These are phyloP conservation scores for Grigorovia transvaalensis DNA, from an alignment of 805 yeast genomes.

Conservation along the genomic window DNA sequence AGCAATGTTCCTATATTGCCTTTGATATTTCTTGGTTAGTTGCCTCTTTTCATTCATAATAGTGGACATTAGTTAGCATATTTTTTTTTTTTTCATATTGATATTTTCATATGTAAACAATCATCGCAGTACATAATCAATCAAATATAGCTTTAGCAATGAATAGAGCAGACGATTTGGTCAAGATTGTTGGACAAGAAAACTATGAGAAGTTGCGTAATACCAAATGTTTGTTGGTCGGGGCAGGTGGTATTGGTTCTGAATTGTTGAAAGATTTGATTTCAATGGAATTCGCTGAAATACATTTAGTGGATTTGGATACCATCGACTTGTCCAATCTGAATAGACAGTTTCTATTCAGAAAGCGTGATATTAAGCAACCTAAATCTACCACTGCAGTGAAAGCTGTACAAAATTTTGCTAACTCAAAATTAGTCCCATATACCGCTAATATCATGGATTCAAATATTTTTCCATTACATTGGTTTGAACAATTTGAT, in stretches of 20 bases:
- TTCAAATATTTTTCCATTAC: conserved; percentile 51
- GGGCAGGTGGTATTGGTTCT: conserved; percentile 97
- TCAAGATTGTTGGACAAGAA: conserved; percentile 20
- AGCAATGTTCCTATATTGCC: too few species aligned
- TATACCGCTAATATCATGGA: conserved; percentile 87
- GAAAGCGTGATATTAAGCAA: conserved; percentile 81
- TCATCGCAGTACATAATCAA: neutral
- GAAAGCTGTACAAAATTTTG: conserved; percentile 68
- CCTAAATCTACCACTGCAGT: conserved; percentile 81
- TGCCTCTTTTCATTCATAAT: too few species aligned
- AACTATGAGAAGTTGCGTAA: conserved; percentile 19
- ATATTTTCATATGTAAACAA: too few species aligned
- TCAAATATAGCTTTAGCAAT: conserved; percentile 1
- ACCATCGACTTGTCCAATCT: conserved; percentile 88
- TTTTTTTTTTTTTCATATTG: too few species aligned
- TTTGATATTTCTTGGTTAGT: too few species aligned
- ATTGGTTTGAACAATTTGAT: conserved; percentile 71
- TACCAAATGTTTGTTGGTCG: conserved; percentile 67
- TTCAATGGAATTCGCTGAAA: conserved; percentile 72
- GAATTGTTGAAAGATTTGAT: conserved; percentile 76
- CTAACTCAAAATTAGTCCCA: conserved; percentile 54
- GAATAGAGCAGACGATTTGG: conserved; percentile 17
- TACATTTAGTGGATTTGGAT: conserved; percentile 89
- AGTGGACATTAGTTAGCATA: too few species aligned
- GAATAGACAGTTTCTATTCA: conserved; percentile 85